phyloP scores from a whole-genome alignment of 2,329 filamentous ascomycete species.

The Thelonectria rubi region DNA sequence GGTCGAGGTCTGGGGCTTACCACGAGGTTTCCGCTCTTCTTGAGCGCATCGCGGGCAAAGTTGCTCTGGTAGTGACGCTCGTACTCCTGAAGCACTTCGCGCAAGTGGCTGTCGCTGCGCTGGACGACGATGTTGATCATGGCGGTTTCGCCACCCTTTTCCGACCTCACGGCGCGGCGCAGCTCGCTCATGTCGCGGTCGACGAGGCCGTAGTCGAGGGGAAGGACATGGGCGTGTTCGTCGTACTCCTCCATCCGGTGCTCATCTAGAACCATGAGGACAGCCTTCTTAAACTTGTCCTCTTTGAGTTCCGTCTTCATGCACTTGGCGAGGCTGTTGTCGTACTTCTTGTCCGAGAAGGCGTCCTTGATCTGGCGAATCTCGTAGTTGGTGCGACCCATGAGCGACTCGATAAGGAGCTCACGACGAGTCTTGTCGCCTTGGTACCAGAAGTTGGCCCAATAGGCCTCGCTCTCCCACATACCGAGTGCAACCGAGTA shows the following conservation, averaged over 20 bases:
- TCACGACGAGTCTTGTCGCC: constrained; percentile 84
- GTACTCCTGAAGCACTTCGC: constrained; percentile 81
- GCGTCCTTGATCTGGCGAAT: constrained; percentile 85
- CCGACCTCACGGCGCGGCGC: constrained; percentile 71
- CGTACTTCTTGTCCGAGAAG: constrained; percentile 92
- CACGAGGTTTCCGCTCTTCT: constrained; percentile 90
- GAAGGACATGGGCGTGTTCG: constrained; percentile 65
- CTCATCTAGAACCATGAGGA: constrained; percentile 85
- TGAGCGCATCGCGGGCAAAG: constrained; percentile 87
- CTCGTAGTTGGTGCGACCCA: constrained; percentile 90
- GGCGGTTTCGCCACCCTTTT: constrained; percentile 84
- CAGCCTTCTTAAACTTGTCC: constrained; percentile 93
- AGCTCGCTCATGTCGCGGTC: constrained; percentile 78
- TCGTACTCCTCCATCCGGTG: constrained; percentile 84
- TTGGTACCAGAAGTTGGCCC: constrained; percentile 98
- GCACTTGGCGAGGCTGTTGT: constrained; percentile 80
- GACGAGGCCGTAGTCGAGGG: constrained; percentile 67
- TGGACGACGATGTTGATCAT: constrained; percentile 88
- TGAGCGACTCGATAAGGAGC: constrained; percentile 89
- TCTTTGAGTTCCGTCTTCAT: constrained; percentile 94
- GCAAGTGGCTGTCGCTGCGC: constrained; percentile 82
- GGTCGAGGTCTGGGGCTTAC: constrained; percentile 66
- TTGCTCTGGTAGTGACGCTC: constrained; percentile 78
- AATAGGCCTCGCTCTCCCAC: constrained; percentile 95
- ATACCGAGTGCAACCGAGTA: constrained; percentile 89